phyloP scores from a whole-genome alignment of 2,329 filamentous ascomycete species.

The Domatiomyces catenatus region DNA sequence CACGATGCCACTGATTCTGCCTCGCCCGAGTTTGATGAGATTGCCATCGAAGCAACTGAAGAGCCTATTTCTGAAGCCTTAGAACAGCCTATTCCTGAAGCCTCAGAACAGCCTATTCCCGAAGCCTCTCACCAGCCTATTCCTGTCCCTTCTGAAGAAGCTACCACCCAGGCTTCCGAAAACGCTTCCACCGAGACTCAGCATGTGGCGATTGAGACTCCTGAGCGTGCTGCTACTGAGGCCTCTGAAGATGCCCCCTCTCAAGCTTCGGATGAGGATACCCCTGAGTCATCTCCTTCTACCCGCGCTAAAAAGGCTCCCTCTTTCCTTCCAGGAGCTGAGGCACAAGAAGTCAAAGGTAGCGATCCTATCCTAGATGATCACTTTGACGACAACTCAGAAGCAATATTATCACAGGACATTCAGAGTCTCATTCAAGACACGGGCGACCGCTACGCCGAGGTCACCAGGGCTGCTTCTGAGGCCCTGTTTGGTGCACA shows the following conservation, averaged over 20 bases:
- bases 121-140: not conserved
- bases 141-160: constrained; percentile 17
- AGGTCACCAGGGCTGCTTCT: constrained; percentile 39
- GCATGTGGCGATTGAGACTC: not conserved
- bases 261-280: not conserved
- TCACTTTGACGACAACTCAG: constrained; percentile 33
- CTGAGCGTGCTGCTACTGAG: constrained; percentile 8
- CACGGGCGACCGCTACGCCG: constrained; percentile 37
- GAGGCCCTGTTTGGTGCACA: constrained; percentile 38
- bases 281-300: not conserved
- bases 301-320: constrained; percentile 3
- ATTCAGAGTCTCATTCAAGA: constrained; percentile 37
- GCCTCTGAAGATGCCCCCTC: constrained; percentile 2
- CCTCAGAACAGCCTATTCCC: not conserved
- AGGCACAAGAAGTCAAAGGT: constrained; percentile 35
- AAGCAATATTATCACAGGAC: constrained; percentile 34
- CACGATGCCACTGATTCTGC: constrained; percentile 13
- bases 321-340: constrained; percentile 21
- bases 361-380: constrained; percentile 36
- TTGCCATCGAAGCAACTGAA: not conserved
- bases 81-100: not conserved
- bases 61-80: not conserved
- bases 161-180: constrained; percentile 14
- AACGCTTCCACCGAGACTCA: not conserved
- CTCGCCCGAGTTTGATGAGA: constrained; percentile 4